A percentile compares a stretch with the other conserved stretches of the same genome.
Evolutionary conservation across 2,329 filamentous ascomycete species (phyloP).

Genomic region (Cercospora brassicicola): DNA sequence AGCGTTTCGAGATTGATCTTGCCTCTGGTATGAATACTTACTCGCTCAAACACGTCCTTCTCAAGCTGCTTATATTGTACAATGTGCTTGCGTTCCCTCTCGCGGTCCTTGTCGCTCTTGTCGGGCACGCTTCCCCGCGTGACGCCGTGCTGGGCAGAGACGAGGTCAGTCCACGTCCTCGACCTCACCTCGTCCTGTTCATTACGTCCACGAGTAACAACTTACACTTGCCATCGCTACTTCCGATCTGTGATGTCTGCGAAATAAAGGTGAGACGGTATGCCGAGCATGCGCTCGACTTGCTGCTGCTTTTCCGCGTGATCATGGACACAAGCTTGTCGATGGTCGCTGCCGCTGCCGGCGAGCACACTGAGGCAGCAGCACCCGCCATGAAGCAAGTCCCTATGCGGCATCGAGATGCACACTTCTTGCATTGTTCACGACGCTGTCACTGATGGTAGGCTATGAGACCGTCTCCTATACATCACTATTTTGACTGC

Average conservation of each 20-base stretch:
- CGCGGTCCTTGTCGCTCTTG: constrained; percentile 67
- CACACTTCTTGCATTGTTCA: neutral
- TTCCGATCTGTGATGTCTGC: neutral
- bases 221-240: constrained; percentile 21
- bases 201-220: constrained; percentile 8
- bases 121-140: constrained; percentile 61
- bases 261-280: neutral
- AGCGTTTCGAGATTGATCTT: neutral
- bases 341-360: neutral
- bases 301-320: neutral
- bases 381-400: neutral
- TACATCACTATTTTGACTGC: neutral
- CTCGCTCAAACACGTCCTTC: constrained; percentile 65
- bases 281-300: neutral
- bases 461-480: neutral
- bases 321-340: neutral
- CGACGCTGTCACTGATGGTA: neutral
- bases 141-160: constrained; percentile 72
- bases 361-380: neutral
- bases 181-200: constrained; percentile 6
- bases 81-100: constrained; percentile 74
- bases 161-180: constrained; percentile 18
- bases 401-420: neutral
- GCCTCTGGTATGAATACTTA: constrained; percentile 35
- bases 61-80: constrained; percentile 72